Conservation (phyloP, 305 asterid genomes). For the Plantago coronopus region DNA sequence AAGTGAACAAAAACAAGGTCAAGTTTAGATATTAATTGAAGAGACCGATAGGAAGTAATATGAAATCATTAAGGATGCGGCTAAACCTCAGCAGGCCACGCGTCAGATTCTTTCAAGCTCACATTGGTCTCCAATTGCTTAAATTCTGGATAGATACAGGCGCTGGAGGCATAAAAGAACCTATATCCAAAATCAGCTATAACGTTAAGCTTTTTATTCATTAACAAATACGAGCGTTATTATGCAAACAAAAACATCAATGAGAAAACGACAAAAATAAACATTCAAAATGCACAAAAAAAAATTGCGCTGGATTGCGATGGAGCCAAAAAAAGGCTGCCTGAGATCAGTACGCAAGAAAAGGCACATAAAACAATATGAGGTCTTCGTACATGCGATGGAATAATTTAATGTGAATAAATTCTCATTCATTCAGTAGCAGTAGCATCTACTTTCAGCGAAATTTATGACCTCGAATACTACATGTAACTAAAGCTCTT, state of each 20-base stretch:
- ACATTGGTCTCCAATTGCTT: constrained; percentile 88
- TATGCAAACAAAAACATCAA: constrained; percentile 3
- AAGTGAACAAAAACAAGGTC: constrained; percentile 9
- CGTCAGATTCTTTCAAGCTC: constrained; percentile 92
- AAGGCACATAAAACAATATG: neutral
- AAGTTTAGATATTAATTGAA: neutral
- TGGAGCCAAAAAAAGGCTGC: neutral
- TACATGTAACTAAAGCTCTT: too few species aligned
- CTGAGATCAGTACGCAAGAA: neutral
- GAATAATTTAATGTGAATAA: too few species aligned
- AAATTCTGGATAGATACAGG: constrained; percentile 92
- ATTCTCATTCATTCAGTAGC: too few species aligned
- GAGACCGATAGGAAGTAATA: neutral
- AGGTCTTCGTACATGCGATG: too few species aligned
- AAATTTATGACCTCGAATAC: too few species aligned
- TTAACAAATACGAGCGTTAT: too few species aligned
- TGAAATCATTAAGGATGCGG: constrained; percentile 13
- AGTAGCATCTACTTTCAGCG: too few species aligned
- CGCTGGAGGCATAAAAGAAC: constrained; percentile 94
- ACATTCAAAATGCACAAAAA: neutral
- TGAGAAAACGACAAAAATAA: neutral
- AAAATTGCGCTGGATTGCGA: neutral
- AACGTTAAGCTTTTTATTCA: too few species aligned
- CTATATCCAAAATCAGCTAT: constrained; percentile 31
- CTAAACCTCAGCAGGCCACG: constrained; percentile 95